phyloP scores from a whole-genome alignment of 2,329 filamentous ascomycete species.

The Beauveria sp. region DNA sequence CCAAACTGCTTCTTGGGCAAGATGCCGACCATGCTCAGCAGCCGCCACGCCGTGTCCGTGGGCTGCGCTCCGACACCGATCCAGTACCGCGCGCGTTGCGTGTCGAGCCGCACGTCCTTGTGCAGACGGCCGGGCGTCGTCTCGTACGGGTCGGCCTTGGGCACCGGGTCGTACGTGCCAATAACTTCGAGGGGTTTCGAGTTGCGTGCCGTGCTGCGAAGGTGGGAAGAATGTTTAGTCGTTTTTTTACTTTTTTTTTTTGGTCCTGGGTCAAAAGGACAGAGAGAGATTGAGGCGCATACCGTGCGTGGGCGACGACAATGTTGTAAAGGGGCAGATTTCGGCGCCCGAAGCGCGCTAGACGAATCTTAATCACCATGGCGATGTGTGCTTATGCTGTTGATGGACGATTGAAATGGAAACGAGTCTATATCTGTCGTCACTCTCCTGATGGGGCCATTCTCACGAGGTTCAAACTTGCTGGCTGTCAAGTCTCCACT shows the following conservation, averaged over 20 bases:
- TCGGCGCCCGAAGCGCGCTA: slow-evolving; percentile 85
- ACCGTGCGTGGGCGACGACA: slow-evolving; percentile 88
- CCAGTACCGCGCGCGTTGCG: slow-evolving; percentile 82
- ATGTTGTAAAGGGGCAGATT: slow-evolving; percentile 97
- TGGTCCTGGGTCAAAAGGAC: no score
- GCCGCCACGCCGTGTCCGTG: slow-evolving; percentile 78
- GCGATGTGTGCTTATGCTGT: slow-evolving; percentile 18
- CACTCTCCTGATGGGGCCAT: background rate
- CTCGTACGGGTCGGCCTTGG: slow-evolving; percentile 54
- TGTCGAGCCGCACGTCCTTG: slow-evolving; percentile 89
- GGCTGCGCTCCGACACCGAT: slow-evolving; percentile 94
- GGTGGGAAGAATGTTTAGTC: background rate
- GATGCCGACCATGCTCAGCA: slow-evolving; percentile 67
- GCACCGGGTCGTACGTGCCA: slow-evolving; percentile 65
- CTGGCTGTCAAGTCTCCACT: background rate
- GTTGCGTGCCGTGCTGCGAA: slow-evolving; percentile 69
- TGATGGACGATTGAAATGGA: background rate
- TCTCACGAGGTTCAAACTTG: background rate
- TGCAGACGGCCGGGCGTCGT: slow-evolving; percentile 57
- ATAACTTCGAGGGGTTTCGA: slow-evolving; percentile 90
- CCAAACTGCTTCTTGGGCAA: slow-evolving; percentile 32
- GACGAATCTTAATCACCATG: slow-evolving; percentile 91
- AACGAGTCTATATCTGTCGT: background rate
- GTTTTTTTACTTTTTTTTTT: background rate
- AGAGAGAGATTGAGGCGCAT: slow-evolving; percentile 22